phyloP scores from a whole-genome alignment of 169 alveolate genomes.

The Cryptosporidium muris region DNA sequence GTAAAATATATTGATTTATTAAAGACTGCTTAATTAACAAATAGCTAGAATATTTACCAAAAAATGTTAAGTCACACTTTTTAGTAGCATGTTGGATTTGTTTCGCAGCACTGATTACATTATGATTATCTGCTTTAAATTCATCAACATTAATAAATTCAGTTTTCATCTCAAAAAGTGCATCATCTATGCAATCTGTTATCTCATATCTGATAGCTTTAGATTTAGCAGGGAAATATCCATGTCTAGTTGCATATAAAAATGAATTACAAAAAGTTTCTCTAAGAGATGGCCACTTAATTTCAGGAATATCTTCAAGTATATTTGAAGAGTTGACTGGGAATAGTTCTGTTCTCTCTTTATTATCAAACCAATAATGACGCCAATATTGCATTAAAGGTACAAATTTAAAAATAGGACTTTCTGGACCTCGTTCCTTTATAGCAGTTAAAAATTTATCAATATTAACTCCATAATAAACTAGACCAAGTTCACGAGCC shows the following conservation, averaged over 20 bases:
- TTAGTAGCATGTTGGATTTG: too few relatives aligned
- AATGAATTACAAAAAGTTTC: slow-evolving; percentile 74
- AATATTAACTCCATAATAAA: slow-evolving; percentile 74
- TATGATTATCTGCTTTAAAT: slow-evolving; percentile 4
- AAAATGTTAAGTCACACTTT: slow-evolving; percentile 1
- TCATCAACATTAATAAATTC: slow-evolving; percentile 1
- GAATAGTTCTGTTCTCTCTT: slow-evolving; percentile 73
- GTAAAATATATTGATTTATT: slow-evolving; percentile 26
- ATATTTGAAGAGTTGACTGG: slow-evolving; percentile 74
- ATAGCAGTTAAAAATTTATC: slow-evolving; percentile 76
- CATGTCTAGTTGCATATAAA: slow-evolving; percentile 72
- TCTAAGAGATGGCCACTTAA: slow-evolving; percentile 74
- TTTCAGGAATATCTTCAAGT: slow-evolving; percentile 76
- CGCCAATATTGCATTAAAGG: slow-evolving; percentile 79
- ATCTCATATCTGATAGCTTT: slow-evolving; percentile 72
- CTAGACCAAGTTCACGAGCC: slow-evolving; percentile 76
- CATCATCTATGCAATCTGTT: slow-evolving; percentile 71
- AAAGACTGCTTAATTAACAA: slow-evolving; percentile 25
- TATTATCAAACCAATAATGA: slow-evolving; percentile 75
- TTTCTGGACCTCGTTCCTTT: slow-evolving; percentile 77
- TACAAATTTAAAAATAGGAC: slow-evolving; percentile 79
- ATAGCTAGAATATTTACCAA: slow-evolving; percentile 38
- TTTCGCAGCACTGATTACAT: not conserved
- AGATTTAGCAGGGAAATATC: slow-evolving; percentile 75
- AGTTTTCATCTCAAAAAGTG: slow-evolving; percentile 38